phyloP scores from a whole-genome alignment of 176 grass and related monocot species.

The Stipa capillata region DNA sequence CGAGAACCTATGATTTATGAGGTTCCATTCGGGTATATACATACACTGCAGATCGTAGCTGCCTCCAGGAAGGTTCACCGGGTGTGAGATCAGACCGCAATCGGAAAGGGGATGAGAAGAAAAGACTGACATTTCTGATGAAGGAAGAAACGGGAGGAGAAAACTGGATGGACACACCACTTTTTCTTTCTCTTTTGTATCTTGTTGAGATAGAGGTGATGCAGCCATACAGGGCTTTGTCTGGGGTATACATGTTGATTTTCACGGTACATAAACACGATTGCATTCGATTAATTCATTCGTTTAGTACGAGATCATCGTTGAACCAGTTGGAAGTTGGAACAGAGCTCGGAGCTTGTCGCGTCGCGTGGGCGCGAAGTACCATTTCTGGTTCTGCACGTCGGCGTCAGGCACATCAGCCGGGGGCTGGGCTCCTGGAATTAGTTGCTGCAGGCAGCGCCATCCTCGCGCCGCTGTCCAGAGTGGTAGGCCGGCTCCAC shows the following conservation, averaged over 20 bases:
- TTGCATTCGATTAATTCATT: constrained; percentile 39
- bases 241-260: constrained; percentile 12
- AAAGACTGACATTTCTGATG: neutral
- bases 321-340: neutral
- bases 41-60: neutral
- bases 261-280: constrained; percentile 15
- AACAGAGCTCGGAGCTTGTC: neutral
- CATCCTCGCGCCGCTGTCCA: no score
- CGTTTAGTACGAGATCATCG: neutral
- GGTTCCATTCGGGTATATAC: neutral
- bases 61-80: neutral
- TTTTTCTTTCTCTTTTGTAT: neutral
- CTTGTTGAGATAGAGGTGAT: constrained; percentile 6
- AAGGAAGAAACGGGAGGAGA: neutral
- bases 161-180: neutral
- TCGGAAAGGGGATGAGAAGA: neutral
- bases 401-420: no score
- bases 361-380: no score
- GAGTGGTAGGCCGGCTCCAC: no score
- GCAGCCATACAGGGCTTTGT: neutral
- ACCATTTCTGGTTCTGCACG: no score
- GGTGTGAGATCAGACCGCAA: neutral
- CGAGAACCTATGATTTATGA: neutral
- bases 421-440: no score
- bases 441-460: no score